Evolutionary conservation across 495 filamentous ascomycete species (phyloP).

Genomic region (Aspergillus saccharolyticus): DNA sequence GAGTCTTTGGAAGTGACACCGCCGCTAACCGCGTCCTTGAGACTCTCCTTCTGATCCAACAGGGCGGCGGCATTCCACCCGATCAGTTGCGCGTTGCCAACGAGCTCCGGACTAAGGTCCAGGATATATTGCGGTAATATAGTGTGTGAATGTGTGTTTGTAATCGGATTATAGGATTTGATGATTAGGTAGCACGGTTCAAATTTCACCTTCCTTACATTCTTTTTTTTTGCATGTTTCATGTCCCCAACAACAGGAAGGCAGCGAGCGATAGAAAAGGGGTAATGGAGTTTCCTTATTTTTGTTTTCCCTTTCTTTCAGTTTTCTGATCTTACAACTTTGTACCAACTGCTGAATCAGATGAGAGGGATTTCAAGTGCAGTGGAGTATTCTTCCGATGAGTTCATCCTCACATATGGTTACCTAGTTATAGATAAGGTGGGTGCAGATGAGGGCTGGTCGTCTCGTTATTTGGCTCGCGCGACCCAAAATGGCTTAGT

Average conservation of each 20-base stretch:
- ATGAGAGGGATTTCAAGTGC: no score
- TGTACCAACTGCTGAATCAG: no score
- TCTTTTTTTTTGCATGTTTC: not conserved
- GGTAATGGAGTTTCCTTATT: constrained; percentile 10
- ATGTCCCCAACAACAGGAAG: not conserved
- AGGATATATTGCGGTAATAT: constrained; percentile 37
- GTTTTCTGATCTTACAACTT: not conserved
- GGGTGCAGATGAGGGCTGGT: no score
- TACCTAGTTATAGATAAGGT: no score
- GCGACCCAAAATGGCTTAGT: no score
- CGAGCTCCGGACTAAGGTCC: constrained; percentile 41
- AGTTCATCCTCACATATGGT: no score
- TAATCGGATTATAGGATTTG: not conserved
- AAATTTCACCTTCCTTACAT: not conserved
- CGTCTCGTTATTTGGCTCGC: no score
- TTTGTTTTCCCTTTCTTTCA: constrained; percentile 1
- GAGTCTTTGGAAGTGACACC: constrained; percentile 49
- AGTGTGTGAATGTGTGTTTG: not conserved
- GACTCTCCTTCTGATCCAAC: constrained; percentile 41
- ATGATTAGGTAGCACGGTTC: not conserved
- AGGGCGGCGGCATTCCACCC: constrained; percentile 32
- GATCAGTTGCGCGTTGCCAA: constrained; percentile 30
- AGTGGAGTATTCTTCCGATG: no score
- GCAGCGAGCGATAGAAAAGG: not conserved
- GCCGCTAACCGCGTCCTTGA: constrained; percentile 44